phyloP scores from a whole-genome alignment of 2,329 filamentous ascomycete genomes.

The Myriosclerotinia duriaeana region DNA sequence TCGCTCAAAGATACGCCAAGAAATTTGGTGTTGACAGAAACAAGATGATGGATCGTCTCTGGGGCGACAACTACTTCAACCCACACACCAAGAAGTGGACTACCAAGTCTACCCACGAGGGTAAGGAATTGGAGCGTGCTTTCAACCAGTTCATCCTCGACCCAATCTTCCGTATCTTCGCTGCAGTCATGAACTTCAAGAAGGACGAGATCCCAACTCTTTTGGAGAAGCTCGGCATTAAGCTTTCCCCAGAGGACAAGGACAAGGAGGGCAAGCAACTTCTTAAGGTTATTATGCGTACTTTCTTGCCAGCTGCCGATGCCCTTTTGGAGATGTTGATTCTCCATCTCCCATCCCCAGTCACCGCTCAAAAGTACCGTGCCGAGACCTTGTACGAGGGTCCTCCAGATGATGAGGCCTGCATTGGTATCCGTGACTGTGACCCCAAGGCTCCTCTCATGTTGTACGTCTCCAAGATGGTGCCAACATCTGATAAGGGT shows the following conservation, averaged over 20 bases:
- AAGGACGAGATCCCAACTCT: constrained; percentile 83
- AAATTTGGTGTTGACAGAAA: constrained; percentile 99
- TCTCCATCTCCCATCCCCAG: constrained; percentile 94
- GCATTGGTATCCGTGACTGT: constrained; percentile 97
- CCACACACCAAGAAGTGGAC: constrained; percentile 99
- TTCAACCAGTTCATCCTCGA: constrained; percentile 99
- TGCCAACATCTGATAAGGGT: constrained; percentile 98
- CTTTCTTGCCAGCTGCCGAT: constrained; percentile 97
- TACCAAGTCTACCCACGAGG: constrained; percentile 78
- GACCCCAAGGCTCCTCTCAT: constrained; percentile 98
- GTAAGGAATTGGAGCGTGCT: constrained; percentile 90
- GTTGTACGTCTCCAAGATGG: constrained; percentile 99
- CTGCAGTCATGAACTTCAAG: constrained; percentile 97
- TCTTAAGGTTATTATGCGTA: constrained; percentile 97
- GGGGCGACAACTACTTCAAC: constrained; percentile 99
- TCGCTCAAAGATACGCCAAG: constrained; percentile 94
- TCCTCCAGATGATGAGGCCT: constrained; percentile 86
- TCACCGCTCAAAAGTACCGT: constrained; percentile 96
- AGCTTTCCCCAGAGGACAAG: constrained; percentile 82
- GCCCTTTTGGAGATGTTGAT: constrained; percentile 99
- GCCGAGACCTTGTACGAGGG: constrained; percentile 98
- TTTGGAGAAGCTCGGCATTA: constrained; percentile 90
- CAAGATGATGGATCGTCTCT: constrained; percentile 99
- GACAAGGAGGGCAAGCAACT: constrained; percentile 96
- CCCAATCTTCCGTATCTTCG: constrained; percentile 99